Evolutionary conservation across 345 rosid genomes (phyloP).

Genomic region (Combretum micranthum): DNA sequence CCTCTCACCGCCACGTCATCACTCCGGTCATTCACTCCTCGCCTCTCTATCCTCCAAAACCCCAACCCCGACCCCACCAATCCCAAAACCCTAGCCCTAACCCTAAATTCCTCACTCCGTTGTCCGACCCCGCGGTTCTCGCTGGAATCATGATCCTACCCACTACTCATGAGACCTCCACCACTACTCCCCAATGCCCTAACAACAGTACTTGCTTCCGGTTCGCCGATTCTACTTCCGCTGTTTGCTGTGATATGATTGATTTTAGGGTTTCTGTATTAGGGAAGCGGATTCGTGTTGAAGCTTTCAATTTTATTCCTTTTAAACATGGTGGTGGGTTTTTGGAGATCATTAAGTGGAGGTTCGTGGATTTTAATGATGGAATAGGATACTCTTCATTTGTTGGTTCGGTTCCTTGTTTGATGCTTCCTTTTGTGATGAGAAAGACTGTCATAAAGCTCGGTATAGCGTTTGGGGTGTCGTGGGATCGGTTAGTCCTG

Average conservation of each 20-base stretch:
- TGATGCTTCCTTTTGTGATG: conserved; percentile 9
- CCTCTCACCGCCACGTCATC: conserved; percentile 55
- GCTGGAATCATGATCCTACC: conserved; percentile 62
- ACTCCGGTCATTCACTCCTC: conserved; percentile 17
- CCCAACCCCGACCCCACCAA: conserved; percentile 10
- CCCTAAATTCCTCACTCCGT: conserved; percentile 31
- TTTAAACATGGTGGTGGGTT: conserved; percentile 45
- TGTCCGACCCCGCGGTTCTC: conserved; percentile 37
- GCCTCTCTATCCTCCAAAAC: conserved; percentile 7
- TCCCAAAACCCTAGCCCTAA: conserved; percentile 11
- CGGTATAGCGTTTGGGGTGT: conserved; percentile 41
- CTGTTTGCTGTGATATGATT: conserved; percentile 73
- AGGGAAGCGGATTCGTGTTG: conserved; percentile 39
- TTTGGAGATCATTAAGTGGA: conserved; percentile 78
- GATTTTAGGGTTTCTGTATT: conserved; percentile 27
- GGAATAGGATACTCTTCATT: conserved; percentile 24
- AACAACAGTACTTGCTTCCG: conserved; percentile 45
- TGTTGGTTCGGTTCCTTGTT: conserved; percentile 36
- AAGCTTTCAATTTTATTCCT: conserved; percentile 76
- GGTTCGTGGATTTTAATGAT: conserved; percentile 16
- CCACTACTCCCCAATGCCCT: conserved; percentile 42
- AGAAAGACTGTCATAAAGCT: conserved; percentile 26
- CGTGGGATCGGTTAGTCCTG: conserved; percentile 59
- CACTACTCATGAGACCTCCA: background rate
- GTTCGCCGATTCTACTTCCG: conserved; percentile 47